Evolutionary conservation across 179 eudicot species (phyloP), one percentile per base, ranked within the genome.

Genomic region (Silene coronaria): DNA sequence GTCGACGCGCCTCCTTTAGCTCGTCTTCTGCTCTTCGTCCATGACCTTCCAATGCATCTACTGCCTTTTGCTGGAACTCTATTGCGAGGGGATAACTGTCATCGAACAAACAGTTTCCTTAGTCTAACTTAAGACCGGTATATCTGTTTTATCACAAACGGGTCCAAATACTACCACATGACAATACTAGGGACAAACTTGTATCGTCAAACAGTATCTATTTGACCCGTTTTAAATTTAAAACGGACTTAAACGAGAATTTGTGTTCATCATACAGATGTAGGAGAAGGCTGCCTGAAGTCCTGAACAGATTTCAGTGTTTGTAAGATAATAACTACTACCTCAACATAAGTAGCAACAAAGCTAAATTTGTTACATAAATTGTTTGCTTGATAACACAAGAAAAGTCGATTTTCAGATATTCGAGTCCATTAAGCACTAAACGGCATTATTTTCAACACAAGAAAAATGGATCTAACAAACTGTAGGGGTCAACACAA

Each of bases 41-140:
- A 63, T 90, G 97, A 48, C 91, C 91, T 67, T 85, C 83, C 97
- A 89, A 90, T 57, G 45, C 45, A 38, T 38, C 45, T 8, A 38
- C 12, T 38, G 5, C 99, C 73, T 82, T 87, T 82, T 92, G 85
- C 80, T 92, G 99, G 81, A 92, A 90, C 81, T 92, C 86, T 13
- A 92, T 88, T 12, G 99, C 97, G 12, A 92, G 82, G 26, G 74
- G 74, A 63, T 92, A 92, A 78, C 98, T 94, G 96, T 80, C 83
- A 77, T 74, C 46, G 70, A 72, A 82, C 8, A 34, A 65, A 51
- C 57, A 51, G 57, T 51, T 14, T 51, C 57, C 57, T 13, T 51
- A 51, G 19, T 16, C 57, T 51, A 14, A 16, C 57, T 51, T 51
- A 51, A 51, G 57, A 51, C 5, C 12, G 19, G 57, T 48, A 48